Evolutionary conservation across 805 yeast genomes (phyloP), one percentile per base, ranked within the genome.

Genomic region (Ogataea populi-albae): DNA sequence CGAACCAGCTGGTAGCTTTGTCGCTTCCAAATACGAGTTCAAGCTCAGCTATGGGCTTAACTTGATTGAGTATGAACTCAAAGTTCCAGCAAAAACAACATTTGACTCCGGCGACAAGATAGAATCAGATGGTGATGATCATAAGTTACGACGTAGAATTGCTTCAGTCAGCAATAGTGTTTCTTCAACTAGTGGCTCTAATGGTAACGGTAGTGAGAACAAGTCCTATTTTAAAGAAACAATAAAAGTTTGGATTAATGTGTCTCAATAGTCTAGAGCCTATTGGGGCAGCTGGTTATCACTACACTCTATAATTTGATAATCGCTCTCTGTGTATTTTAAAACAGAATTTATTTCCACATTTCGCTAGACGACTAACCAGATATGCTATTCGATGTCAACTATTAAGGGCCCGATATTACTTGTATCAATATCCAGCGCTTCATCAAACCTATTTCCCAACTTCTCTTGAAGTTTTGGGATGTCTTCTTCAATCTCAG

Each of bases 21-120:
- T 43, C 40, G 59, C 62, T 42, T 39, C 65, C 55, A 61, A 64
- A 38, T 73, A 64, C 47, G 79, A 73, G 41, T 43, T 71, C 37
- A 71, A 67, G 42, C 52, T 73, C 22, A 68, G 71, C 14, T 45
- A 59, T 30, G 79, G 79, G 1, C 55, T 74, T 45, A 73, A 71
- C 40, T 52, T 65, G 35, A 53, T 73, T 24, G 69, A 64, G 23
- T 68, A 66, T 34, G 59, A 58, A 10, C 42, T 56, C 26, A 50
- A 45, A 32, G 53, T 52, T 25, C 61, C 61, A 31, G 32, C n/a
- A 30, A 20, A 18, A 23, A 31, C 18, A 29, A 26, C 18, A 23
- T 29, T 15, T 29, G 25, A 17, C 36, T 33, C 25, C 20, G 38
- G 4, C 20, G 16, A 16, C 15, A 23, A 15, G 12, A 18, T 23